Evolutionary conservation across 495 filamentous ascomycete species (phyloP).

Genomic region (Trichoderma reesei): DNA sequence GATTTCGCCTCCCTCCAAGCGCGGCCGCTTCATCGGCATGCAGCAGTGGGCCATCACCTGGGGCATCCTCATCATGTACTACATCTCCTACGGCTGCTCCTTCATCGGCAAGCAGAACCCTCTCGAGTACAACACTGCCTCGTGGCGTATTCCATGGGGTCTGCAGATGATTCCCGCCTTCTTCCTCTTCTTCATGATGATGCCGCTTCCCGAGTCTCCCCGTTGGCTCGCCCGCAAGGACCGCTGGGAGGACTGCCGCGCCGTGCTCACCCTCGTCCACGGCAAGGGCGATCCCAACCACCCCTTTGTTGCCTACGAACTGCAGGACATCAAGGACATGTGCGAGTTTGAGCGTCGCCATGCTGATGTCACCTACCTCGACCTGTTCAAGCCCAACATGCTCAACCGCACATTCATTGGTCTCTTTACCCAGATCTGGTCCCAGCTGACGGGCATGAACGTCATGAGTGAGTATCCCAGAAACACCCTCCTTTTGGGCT

Average conservation of each 20-base stretch:
- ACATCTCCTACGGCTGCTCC: constrained; percentile 63
- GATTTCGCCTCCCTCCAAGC: constrained; percentile 66
- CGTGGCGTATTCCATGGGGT: constrained; percentile 68
- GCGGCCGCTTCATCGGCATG: constrained; percentile 56
- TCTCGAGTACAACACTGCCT: constrained; percentile 42
- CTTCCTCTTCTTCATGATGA: constrained; percentile 54
- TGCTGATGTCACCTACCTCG: constrained; percentile 43
- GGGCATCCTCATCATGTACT: constrained; percentile 56
- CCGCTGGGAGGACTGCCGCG: constrained; percentile 63
- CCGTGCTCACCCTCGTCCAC: constrained; percentile 56
- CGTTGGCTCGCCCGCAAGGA: constrained; percentile 67
- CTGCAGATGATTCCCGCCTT: constrained; percentile 62
- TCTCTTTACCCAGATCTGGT: constrained; percentile 71
- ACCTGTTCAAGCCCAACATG: constrained; percentile 52
- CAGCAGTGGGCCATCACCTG: constrained; percentile 77
- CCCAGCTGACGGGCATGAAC: constrained; percentile 65
- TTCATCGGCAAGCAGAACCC: constrained; percentile 48
- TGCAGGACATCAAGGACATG: constrained; percentile 57
- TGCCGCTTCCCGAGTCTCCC: constrained; percentile 63
- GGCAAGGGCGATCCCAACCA: constrained; percentile 49
- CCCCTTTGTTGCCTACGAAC: constrained; percentile 54
- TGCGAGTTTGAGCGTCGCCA: constrained; percentile 53
- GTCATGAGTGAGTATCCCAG: constrained; percentile 44
- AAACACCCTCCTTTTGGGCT: too few relatives aligned
- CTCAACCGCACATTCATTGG: constrained; percentile 59